A percentile compares a stretch with the other conserved stretches of the same genome.
phyloP scores from a whole-genome alignment of 2,329 filamentous ascomycete genomes.

The Colletotrichum cordylinicola region DNA sequence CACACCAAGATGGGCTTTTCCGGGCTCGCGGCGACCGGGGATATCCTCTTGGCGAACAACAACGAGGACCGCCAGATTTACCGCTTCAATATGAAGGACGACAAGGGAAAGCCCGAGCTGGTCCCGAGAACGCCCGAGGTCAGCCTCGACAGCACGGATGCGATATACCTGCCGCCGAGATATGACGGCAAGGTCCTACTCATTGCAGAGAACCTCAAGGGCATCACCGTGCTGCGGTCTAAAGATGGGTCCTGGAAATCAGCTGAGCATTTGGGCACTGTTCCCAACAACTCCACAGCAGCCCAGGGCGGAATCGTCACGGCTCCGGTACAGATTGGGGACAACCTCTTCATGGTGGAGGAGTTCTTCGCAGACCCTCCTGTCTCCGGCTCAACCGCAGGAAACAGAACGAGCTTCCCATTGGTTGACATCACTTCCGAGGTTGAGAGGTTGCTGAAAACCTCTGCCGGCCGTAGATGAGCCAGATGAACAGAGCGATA shows the following conservation, averaged over 20 bases:
- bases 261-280: slow-evolving; percentile 38
- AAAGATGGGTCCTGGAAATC: slow-evolving; percentile 37
- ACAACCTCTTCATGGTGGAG: slow-evolving; percentile 11
- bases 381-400: slow-evolving; percentile 1
- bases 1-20: slow-evolving; percentile 23
- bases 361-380: slow-evolving; percentile 12
- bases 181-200: slow-evolving; percentile 40
- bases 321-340: slow-evolving; percentile 16
- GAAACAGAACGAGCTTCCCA: slow-evolving; percentile 11
- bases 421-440: slow-evolving; percentile 16
- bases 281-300: slow-evolving; percentile 27
- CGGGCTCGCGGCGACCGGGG: slow-evolving; percentile 16
- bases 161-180: slow-evolving; percentile 35
- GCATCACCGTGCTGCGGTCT: slow-evolving; percentile 41
- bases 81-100: slow-evolving; percentile 23
- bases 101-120: slow-evolving; percentile 16
- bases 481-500: background rate
- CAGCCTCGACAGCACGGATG: slow-evolving; percentile 26
- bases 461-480: background rate
- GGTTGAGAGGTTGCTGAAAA: background rate
- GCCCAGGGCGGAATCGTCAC: slow-evolving; percentile 10
- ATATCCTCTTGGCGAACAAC: slow-evolving; percentile 19
- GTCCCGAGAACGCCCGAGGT: slow-evolving; percentile 17
- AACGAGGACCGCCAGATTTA: slow-evolving; percentile 17
- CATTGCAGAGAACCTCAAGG: slow-evolving; percentile 32